Base-by-base conservation (phyloP, 1,139 yeast species). In the Protomyces arabidopsidicola region DNA sequence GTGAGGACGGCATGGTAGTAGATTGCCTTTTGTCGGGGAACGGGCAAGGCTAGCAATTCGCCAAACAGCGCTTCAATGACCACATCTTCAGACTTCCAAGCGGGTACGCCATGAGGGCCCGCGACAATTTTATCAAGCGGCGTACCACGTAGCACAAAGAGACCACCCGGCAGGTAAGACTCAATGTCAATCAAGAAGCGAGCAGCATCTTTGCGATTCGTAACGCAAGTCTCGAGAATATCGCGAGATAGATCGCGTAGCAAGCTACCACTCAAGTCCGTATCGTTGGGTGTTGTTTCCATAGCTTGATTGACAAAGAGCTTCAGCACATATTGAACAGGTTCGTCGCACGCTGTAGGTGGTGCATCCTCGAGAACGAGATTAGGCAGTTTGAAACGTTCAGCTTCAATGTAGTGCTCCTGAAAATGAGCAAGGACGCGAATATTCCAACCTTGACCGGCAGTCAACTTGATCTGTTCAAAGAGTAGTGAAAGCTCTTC, bases 41-140 rank as follows among this genome's bases (percentile, higher is more conserved):
- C 72, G 6, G 97, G 97, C 63, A 90, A 78, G 66, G 84, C 84
- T 77, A 89, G 87, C 70, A 91, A 83, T 77, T 89, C 82, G 27
- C 90, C 84, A 68, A 93, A 79, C 36, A 90, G 84, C 59, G 90
- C 84, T 72, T 93, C 98, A 55, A 91, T 82, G 0, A 95, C 90
- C 57, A 90, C 81, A 73, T 91, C 97, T 75, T 95, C 98, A 65
- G 90, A 83, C 73, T 93, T 93, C 89, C 90, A 90, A 0, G 97
- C 90, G 6, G 31, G 31, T 14, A 79, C 72, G 16, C 75, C 77
- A n/a, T 68, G 69, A 16, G 72, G 72, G 18, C 72, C 77, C 18
- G 67, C 72, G 5, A 72, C 77, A 58, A 93, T 78, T 68, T 85
- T 85, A 69, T 91, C 97, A 66, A 90, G 81, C 1, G 96, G 83